Conservation (phyloP, 768 basidiomycete species). For the Lactarius quietus region DNA sequence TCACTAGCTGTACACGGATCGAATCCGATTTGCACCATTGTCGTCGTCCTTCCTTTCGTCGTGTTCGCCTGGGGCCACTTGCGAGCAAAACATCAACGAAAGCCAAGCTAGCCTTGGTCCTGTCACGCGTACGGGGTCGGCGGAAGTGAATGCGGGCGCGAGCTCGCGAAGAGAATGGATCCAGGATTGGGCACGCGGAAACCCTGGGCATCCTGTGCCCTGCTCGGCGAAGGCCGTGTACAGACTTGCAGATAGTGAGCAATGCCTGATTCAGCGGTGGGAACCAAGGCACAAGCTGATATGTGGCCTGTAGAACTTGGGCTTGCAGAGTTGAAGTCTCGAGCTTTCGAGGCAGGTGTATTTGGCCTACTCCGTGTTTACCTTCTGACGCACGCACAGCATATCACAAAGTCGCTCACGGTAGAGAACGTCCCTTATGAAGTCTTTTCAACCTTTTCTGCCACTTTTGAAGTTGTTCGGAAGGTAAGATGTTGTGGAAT, state of each 20-base stretch:
- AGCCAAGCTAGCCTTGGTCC: slow-evolving; percentile 34
- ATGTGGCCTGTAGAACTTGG: slow-evolving; percentile 52
- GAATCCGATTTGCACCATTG: slow-evolving; percentile 78
- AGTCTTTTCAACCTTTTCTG: slow-evolving; percentile 81
- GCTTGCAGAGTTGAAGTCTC: slow-evolving; percentile 64
- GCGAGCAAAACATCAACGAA: slow-evolving; percentile 33
- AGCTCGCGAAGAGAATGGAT: slow-evolving; percentile 66
- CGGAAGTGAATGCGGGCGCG: slow-evolving; percentile 25
- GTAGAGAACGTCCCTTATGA: slow-evolving; percentile 82
- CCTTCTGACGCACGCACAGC: slow-evolving; percentile 38
- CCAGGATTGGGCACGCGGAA: slow-evolving; percentile 55
- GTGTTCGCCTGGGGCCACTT: slow-evolving; percentile 18
- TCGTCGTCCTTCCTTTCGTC: slow-evolving; percentile 58
- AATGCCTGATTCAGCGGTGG: slow-evolving; percentile 30
- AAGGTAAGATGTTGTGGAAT: slow-evolving; percentile 54
- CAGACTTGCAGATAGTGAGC: slow-evolving; percentile 71
- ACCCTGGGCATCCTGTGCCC: slow-evolving; percentile 61
- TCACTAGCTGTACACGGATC: slow-evolving; percentile 76
- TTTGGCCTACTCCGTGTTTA: not conserved
- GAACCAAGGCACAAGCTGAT: not conserved
- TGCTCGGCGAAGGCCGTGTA: slow-evolving; percentile 86
- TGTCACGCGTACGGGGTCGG: slow-evolving; percentile 20
- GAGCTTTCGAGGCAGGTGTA: slow-evolving; percentile 53
- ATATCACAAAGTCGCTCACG: slow-evolving; percentile 72
- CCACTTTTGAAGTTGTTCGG: slow-evolving; percentile 75